Evolutionary conservation across 2,329 filamentous ascomycete species (phyloP).

Genomic region (Ascosphaera acerosa): DNA sequence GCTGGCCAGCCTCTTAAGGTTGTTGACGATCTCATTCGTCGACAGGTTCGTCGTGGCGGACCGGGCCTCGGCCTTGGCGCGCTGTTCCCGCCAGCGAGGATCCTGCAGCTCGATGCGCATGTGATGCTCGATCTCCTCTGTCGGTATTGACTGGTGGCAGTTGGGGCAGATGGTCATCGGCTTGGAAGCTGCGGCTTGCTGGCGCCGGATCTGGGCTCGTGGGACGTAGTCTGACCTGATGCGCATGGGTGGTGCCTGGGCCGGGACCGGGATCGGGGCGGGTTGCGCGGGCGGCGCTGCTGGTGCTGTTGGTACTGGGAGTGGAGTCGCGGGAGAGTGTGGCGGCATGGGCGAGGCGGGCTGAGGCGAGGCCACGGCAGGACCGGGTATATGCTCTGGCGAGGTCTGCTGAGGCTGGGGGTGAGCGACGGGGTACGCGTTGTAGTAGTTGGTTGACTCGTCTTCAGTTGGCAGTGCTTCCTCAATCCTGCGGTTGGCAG

Average conservation of each 20-base stretch:
- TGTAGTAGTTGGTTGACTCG: slow-evolving; percentile 27
- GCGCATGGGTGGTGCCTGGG: slow-evolving; percentile 42
- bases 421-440: slow-evolving; percentile 14
- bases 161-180: slow-evolving; percentile 54
- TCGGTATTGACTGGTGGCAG: slow-evolving; percentile 71
- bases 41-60: slow-evolving; percentile 68
- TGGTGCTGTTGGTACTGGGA: slow-evolving; percentile 42
- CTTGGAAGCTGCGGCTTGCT: slow-evolving; percentile 38
- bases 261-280: slow-evolving; percentile 11
- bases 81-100: slow-evolving; percentile 87
- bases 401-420: slow-evolving; percentile 8
- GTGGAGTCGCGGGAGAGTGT: slow-evolving; percentile 10
- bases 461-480: slow-evolving; percentile 77
- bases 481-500: slow-evolving; percentile 57
- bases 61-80: slow-evolving; percentile 63
- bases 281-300: slow-evolving; percentile 46
- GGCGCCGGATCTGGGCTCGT: slow-evolving; percentile 46
- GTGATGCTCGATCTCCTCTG: slow-evolving; percentile 70
- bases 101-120: slow-evolving; percentile 90
- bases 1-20: slow-evolving; percentile 81
- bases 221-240: slow-evolving; percentile 88
- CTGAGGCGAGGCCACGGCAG: slow-evolving; percentile 11
- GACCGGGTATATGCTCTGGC: slow-evolving; percentile 9
- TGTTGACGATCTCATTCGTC: slow-evolving; percentile 70
- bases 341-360: slow-evolving; percentile 7